Percentiles rank a stretch among this genome's conserved stretches.
phyloP scores from a whole-genome alignment of 2,329 filamentous ascomycete species.

The Fusarium siculi region DNA sequence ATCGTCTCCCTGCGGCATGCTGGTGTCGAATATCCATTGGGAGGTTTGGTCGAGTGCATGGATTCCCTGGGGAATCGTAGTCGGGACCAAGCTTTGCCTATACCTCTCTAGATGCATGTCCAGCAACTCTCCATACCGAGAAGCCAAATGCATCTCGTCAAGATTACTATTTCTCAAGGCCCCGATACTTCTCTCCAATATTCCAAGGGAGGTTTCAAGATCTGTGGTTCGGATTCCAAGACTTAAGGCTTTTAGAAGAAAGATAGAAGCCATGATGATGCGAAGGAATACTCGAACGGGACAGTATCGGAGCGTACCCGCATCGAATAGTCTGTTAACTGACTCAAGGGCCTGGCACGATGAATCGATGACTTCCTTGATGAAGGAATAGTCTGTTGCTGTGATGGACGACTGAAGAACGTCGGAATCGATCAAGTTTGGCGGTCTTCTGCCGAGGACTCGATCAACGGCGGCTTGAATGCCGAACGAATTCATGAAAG shows the following conservation, averaged over 20 bases:
- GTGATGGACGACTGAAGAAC: slow-evolving; percentile 51
- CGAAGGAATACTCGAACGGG: slow-evolving; percentile 65
- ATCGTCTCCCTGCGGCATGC: fast-evolving
- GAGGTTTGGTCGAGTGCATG: not conserved
- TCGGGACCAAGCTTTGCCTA: slow-evolving; percentile 11
- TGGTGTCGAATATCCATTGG: not conserved
- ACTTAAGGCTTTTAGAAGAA: slow-evolving; percentile 56
- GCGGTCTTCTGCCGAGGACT: slow-evolving; percentile 29
- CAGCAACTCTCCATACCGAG: slow-evolving; percentile 24
- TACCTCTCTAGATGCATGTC: slow-evolving; percentile 22
- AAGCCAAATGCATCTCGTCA: slow-evolving; percentile 33
- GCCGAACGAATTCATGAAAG: slow-evolving; percentile 59
- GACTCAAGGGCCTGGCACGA: slow-evolving; percentile 63
- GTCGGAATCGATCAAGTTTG: not conserved
- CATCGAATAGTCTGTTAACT: slow-evolving; percentile 59
- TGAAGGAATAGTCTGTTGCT: slow-evolving; percentile 64
- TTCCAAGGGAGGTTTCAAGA: slow-evolving; percentile 6
- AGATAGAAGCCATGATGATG: slow-evolving; percentile 65
- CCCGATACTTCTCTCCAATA: slow-evolving; percentile 10
- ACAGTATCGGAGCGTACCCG: slow-evolving; percentile 58
- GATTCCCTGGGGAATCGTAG: slow-evolving; percentile 10
- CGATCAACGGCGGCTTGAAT: slow-evolving; percentile 66
- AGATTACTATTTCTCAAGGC: slow-evolving; percentile 14
- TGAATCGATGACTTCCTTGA: slow-evolving; percentile 65
- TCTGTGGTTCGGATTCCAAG: slow-evolving; percentile 21